Conservation (phyloP, 2,329 filamentous ascomycete genomes). For the Aspergillus phoenicis region DNA sequence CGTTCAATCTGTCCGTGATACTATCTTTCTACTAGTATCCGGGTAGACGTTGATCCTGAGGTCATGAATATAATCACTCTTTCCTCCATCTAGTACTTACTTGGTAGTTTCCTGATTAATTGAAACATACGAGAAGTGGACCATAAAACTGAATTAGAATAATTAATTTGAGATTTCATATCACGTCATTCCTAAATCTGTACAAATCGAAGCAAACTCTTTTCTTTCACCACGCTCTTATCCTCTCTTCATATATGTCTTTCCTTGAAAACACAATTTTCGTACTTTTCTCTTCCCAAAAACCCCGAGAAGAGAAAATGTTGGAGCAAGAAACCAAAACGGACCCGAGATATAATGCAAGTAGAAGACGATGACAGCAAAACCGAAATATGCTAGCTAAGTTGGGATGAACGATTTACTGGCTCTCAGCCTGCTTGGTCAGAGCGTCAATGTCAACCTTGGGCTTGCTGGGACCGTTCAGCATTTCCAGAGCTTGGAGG, state of each 20-base stretch:
- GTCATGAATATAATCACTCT: too few species aligned
- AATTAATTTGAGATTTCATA: background rate
- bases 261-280: background rate
- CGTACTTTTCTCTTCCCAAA: slow-evolving; percentile 3
- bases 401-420: slow-evolving; percentile 21
- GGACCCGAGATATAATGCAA: background rate
- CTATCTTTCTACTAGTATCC: too few species aligned
- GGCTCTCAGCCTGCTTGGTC: slow-evolving; percentile 39
- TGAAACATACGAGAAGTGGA: too few species aligned
- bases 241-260: too few species aligned
- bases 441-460: slow-evolving; percentile 43
- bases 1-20: too few species aligned
- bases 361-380: slow-evolving; percentile 2
- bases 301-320: background rate
- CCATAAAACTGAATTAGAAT: too few species aligned
- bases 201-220: slow-evolving; percentile 1
- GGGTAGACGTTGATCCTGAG: too few species aligned
- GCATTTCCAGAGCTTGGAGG: slow-evolving; percentile 46
- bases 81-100: too few species aligned
- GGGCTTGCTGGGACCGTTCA: slow-evolving; percentile 33
- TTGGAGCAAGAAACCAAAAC: background rate
- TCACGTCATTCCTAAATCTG: slow-evolving; percentile 8
- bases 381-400: background rate
- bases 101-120: too few species aligned
- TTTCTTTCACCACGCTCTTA: too few species aligned